Percentiles rank a stretch among this genome's conserved stretches.
These are phyloP conservation scores for Talaromyces liani DNA, from an alignment of 495 filamentous ascomycete genomes.

Conservation along the genomic window DNA sequence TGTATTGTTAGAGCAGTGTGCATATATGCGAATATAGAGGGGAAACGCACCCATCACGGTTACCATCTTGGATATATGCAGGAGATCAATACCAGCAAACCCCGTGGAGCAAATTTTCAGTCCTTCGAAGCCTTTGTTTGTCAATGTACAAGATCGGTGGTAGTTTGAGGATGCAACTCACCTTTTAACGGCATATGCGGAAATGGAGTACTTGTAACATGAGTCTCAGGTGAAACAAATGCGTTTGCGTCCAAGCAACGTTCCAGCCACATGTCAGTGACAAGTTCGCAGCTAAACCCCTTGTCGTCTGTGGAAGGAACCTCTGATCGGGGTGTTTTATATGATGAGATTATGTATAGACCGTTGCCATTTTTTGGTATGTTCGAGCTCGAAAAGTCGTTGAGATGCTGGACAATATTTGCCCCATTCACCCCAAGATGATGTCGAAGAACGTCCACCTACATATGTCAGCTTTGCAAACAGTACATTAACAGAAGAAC, in stretches of 20 bases:
- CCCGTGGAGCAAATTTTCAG: conserved; percentile 72
- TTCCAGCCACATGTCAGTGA: conserved; percentile 93
- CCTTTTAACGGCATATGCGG: conserved; percentile 57
- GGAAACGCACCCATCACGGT: conserved; percentile 54
- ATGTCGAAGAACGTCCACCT: conserved; percentile 40
- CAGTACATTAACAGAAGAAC: neutral
- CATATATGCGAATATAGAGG: neutral
- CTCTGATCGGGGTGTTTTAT: conserved; percentile 31
- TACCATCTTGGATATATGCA: conserved; percentile 72
- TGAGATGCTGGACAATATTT: conserved; percentile 32
- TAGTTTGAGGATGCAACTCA: conserved; percentile 18
- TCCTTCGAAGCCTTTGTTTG: conserved; percentile 46
- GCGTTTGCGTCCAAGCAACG: conserved; percentile 68
- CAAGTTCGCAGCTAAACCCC: conserved; percentile 41
- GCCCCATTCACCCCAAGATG: conserved; percentile 50
- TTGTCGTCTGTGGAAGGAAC: conserved; percentile 34
- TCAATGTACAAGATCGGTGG: conserved; percentile 13
- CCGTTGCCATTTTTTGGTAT: conserved; percentile 34
- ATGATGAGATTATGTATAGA: conserved; percentile 49
- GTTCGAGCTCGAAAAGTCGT: conserved; percentile 29
- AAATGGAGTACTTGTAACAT: conserved; percentile 72
- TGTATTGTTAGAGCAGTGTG: neutral
- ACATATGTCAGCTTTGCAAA: neutral
- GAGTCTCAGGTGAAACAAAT: conserved; percentile 59
- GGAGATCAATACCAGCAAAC: conserved; percentile 75